phyloP scores from a whole-genome alignment of 176 grass and related monocot genomes.

The Hordeum marinum region DNA sequence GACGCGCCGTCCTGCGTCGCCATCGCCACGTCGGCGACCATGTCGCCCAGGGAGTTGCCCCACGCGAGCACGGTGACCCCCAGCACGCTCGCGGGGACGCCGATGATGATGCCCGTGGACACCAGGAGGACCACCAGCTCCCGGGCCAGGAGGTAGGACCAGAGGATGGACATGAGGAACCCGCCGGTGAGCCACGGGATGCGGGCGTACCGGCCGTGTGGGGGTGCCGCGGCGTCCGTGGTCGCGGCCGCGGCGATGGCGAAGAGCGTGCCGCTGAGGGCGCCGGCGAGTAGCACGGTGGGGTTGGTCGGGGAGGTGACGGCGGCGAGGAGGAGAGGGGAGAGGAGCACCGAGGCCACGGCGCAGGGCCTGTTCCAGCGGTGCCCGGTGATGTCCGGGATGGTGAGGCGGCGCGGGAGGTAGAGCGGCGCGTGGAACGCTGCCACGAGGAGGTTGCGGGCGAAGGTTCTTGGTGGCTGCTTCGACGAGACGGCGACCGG shows the following conservation, averaged over 20 bases:
- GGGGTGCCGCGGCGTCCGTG: constrained; percentile 11
- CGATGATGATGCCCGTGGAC: constrained; percentile 36
- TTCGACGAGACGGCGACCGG: neutral
- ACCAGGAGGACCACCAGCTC: constrained; percentile 65
- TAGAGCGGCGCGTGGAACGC: constrained; percentile 44
- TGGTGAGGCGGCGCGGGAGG: constrained; percentile 70
- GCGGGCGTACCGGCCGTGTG: neutral
- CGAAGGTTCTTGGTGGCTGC: neutral
- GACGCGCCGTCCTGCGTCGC: constrained; percentile 19
- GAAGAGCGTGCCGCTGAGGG: neutral
- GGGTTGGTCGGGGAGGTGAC: neutral
- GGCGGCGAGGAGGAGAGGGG: constrained; percentile 32
- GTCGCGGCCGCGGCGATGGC: neutral
- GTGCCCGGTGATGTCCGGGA: constrained; percentile 59
- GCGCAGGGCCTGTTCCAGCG: constrained; percentile 44
- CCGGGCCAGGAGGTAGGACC: constrained; percentile 63
- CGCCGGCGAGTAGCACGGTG: neutral
- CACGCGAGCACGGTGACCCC: constrained; percentile 74
- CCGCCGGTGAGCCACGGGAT: constrained; percentile 57
- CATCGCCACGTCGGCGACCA: constrained; percentile 63
- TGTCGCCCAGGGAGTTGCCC: constrained; percentile 82
- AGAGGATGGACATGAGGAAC: constrained; percentile 73
- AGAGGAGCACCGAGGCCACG: constrained; percentile 9
- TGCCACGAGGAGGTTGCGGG: neutral
- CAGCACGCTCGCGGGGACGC: constrained; percentile 41